phyloP scores from a whole-genome alignment of 2,329 filamentous ascomycete genomes.

The Cladorrhinum sp. region DNA sequence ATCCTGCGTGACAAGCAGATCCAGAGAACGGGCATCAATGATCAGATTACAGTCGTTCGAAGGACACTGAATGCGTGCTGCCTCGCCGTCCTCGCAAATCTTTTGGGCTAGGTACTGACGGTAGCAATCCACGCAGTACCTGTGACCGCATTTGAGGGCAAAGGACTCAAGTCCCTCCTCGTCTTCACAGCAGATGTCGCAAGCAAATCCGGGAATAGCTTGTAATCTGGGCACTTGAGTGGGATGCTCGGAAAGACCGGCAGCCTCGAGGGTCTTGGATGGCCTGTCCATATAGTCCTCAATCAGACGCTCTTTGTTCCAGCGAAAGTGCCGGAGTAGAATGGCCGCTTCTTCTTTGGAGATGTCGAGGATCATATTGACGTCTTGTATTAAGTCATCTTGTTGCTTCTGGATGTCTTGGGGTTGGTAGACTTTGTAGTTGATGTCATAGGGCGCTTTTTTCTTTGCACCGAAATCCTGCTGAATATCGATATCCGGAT shows the following conservation, averaged over 20 bases:
- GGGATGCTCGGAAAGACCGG: slow-evolving; percentile 71
- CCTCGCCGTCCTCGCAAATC: slow-evolving; percentile 92
- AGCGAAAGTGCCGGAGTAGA: slow-evolving; percentile 80
- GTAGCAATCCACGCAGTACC: slow-evolving; percentile 92
- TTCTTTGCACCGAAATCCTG: slow-evolving; percentile 68
- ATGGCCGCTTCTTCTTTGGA: slow-evolving; percentile 88
- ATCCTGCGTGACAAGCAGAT: slow-evolving; percentile 65
- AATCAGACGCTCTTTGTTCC: slow-evolving; percentile 94
- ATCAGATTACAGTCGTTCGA: slow-evolving; percentile 83
- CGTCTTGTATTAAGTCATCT: slow-evolving; percentile 80
- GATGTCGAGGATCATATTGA: slow-evolving; percentile 86
- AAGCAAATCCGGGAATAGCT: slow-evolving; percentile 72
- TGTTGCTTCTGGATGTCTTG: slow-evolving; percentile 81
- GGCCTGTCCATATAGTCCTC: slow-evolving; percentile 94
- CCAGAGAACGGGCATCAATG: slow-evolving; percentile 84
- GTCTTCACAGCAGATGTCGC: slow-evolving; percentile 96
- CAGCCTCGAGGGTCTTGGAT: slow-evolving; percentile 75
- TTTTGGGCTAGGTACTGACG: slow-evolving; percentile 88
- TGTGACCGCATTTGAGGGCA: slow-evolving; percentile 90
- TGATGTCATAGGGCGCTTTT: slow-evolving; percentile 76
- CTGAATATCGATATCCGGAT: slow-evolving; percentile 50
- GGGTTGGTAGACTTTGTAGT: slow-evolving; percentile 78
- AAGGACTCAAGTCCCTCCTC: slow-evolving; percentile 74
- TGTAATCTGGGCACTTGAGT: slow-evolving; percentile 64
- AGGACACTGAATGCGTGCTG: slow-evolving; percentile 90